phyloP scores from a whole-genome alignment of 1,139 yeast genomes.

The Hansenula anomala region DNA sequence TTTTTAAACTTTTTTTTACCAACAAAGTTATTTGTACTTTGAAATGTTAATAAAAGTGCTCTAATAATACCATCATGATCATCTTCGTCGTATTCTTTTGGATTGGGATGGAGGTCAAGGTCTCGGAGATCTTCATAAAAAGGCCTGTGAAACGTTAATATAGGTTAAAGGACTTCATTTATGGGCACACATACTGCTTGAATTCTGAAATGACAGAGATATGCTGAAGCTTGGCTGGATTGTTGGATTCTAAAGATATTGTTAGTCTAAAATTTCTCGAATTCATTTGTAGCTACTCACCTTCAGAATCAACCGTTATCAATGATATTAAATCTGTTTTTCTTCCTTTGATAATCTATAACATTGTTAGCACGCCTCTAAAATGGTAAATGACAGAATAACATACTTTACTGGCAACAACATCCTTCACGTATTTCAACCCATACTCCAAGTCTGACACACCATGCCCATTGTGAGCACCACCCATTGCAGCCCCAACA shows the following conservation, averaged over 20 bases:
- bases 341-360: constrained; percentile 38
- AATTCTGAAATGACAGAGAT: constrained; percentile 5
- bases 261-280: no score
- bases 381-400: constrained; percentile 1
- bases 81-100: constrained; percentile 1
- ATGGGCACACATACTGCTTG: constrained; percentile 8
- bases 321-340: constrained; percentile 54
- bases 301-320: constrained; percentile 34
- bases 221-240: constrained; percentile 9
- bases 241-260: constrained; percentile 6
- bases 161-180: constrained; percentile 2
- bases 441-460: constrained; percentile 37
- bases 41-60: constrained; percentile 15
- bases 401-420: constrained; percentile 38
- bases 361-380: neutral
- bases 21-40: constrained; percentile 14
- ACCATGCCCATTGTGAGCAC: constrained; percentile 18
- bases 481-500: constrained; percentile 40
- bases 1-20: constrained; percentile 18
- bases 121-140: constrained; percentile 6
- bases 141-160: constrained; percentile 6
- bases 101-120: constrained; percentile 6
- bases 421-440: constrained; percentile 37
- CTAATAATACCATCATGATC: constrained; percentile 13
- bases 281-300: no score